Conservation (phyloP, 345 rosid genomes). For the Boechera retrofracta region DNA sequence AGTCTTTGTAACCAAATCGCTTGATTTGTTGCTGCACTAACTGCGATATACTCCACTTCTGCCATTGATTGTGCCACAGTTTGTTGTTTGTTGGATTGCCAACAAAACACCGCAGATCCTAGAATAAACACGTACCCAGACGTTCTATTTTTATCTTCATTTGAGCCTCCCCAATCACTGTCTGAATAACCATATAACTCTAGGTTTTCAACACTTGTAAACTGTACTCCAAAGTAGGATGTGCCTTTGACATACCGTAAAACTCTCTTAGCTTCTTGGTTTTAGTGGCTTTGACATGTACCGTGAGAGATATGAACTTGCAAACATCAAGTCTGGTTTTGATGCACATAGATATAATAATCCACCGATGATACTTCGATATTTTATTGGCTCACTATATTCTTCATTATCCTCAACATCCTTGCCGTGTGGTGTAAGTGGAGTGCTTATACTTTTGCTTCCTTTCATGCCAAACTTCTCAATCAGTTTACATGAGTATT, state of each 20-base stretch:
- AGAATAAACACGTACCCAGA: not conserved
- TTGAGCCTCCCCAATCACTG: not conserved
- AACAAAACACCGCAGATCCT: not conserved
- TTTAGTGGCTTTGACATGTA: not conserved
- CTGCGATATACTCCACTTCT: not conserved
- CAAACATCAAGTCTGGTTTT: not conserved
- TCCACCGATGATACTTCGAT: not conserved
- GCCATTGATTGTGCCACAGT: not conserved
- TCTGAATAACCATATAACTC: not conserved
- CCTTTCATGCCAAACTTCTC: not conserved
- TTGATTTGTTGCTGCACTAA: not conserved
- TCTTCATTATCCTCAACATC: not conserved
- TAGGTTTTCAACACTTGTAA: not conserved
- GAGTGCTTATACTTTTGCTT: not conserved
- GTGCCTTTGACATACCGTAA: not conserved
- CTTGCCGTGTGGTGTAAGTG: not conserved
- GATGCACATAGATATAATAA: not conserved
- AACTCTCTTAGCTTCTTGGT: not conserved
- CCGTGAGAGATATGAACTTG: not conserved
- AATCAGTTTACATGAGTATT: not conserved
- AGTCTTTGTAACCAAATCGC: conserved; percentile 9
- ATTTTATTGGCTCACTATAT: not conserved
- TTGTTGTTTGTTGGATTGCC: not conserved
- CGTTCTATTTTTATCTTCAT: not conserved
- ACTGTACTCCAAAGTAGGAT: not conserved